phyloP scores from a whole-genome alignment of 108 stramenopile species.

The Skeletonema marinoi region DNA sequence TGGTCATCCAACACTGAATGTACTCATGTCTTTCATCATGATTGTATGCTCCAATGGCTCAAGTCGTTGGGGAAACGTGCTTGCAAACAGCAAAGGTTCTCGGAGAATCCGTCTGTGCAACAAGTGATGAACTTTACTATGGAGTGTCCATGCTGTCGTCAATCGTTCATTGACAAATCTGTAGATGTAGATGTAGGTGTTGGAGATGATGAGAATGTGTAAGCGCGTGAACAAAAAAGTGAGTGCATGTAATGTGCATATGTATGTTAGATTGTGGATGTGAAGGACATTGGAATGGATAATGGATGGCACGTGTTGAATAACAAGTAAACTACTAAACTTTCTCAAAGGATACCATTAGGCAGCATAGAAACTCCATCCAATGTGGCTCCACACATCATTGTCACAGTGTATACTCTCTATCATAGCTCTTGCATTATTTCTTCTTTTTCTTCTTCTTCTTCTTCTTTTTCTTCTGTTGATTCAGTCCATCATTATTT shows the following conservation, averaged over 20 bases:
- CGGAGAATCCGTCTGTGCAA: not conserved
- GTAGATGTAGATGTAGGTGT: not conserved
- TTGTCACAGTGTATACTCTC: no score
- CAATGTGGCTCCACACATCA: no score
- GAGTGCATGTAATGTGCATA: not conserved
- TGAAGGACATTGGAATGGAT: no score
- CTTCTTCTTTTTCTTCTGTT: slow-evolving; percentile 45
- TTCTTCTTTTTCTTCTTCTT: slow-evolving; percentile 30
- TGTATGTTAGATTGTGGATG: not conserved
- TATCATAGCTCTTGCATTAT: no score
- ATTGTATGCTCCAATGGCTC: slow-evolving; percentile 45
- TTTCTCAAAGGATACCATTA: no score
- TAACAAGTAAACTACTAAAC: no score
- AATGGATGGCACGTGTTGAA: no score
- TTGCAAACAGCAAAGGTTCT: slow-evolving; percentile 9
- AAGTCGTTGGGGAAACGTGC: slow-evolving; percentile 4
- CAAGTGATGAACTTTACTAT: slow-evolving; percentile 15
- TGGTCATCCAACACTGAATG: slow-evolving; percentile 34
- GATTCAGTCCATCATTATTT: not conserved
- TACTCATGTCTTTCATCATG: slow-evolving; percentile 46
- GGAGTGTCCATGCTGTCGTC: slow-evolving; percentile 51
- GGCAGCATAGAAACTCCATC: no score
- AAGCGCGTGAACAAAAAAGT: not conserved
- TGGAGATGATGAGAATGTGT: not conserved
- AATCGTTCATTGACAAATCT: slow-evolving; percentile 17